Evolutionary conservation across 2,329 filamentous ascomycete genomes (phyloP).

Genomic region (Cytospora chrysosperma): DNA sequence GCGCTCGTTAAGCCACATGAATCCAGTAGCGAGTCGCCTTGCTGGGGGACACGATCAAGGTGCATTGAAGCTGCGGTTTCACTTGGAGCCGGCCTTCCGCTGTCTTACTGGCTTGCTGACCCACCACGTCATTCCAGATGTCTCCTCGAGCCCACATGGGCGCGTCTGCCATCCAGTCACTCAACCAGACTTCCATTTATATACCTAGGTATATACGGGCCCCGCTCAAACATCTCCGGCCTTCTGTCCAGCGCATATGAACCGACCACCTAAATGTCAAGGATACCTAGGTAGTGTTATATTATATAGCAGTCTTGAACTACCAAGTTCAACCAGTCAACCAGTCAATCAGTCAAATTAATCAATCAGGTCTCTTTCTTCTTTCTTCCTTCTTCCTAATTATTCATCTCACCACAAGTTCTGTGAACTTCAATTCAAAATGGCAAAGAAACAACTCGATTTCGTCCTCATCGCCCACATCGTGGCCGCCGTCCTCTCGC

Average conservation of each 20-base stretch:
- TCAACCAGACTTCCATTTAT: neutral
- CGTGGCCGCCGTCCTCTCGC: constrained; percentile 64
- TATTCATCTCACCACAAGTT: neutral
- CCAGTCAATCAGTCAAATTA: neutral
- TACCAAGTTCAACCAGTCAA: neutral
- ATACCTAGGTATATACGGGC: too few relatives aligned
- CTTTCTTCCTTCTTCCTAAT: neutral
- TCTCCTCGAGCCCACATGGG: constrained; percentile 11
- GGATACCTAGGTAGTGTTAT: too few relatives aligned
- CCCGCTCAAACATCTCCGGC: constrained; percentile 1
- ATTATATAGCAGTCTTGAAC: neutral
- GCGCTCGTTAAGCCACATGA: neutral
- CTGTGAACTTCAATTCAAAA: constrained; percentile 15
- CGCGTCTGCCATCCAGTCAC: constrained; percentile 4
- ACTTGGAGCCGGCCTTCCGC: neutral
- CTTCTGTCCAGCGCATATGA: neutral
- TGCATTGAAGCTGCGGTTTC: neutral
- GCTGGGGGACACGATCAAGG: neutral
- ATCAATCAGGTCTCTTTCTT: too few relatives aligned
- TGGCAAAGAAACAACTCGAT: constrained; percentile 47
- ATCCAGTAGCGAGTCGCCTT: neutral
- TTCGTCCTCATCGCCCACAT: constrained; percentile 64
- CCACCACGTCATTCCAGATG: constrained; percentile 16
- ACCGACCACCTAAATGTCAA: neutral
- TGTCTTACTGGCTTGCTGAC: constrained; percentile 9